Base-by-base conservation (phyloP, 2,329 filamentous ascomycete species). In the Simplicillium aogashimaense region DNA sequence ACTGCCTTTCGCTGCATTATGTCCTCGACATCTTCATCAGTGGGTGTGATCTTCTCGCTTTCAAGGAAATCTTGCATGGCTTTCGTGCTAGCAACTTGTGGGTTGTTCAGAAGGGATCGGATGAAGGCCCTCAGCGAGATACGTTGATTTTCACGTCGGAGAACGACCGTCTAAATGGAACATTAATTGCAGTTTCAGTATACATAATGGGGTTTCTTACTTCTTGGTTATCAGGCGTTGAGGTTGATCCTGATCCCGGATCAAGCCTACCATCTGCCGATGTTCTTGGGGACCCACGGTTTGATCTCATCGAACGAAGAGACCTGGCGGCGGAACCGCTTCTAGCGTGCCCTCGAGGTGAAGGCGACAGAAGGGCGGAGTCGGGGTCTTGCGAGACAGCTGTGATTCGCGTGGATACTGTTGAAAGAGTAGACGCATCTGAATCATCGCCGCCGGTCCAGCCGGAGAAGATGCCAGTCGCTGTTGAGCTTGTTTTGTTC, bases 71-170 rank as follows among this genome's bases (percentile, higher is more conserved):
- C 84, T 40, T 80, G 66, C 65, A 98, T 84, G 1, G 89, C 81
- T 54, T 81, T 84, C 1, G 88, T 94, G 43, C 80, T 76, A 29
- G 89, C 86, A 45, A 94, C 80, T 46, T 88, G 83, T 29, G 83
- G 78, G 51, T 95, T 94, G 36, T 90, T 78, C 18, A 98, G 64
- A 11, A 97, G 70, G 15, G 82, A 86, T 33, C 92, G 78, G n/a
- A 98, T 64, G 57, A 92, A 97, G 1, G 92, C 89, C 40, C 92
- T 77, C 4, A 98, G 69, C 2, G 90, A 97, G 14, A 97, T 84
- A 49, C 92, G 78, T 61, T 97, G 92, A 49, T 79, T 83, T 64
- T 98, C 92, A 32, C 92, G 77, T 65, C 84, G 89, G 13, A 97
- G 66, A 1, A 77, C 64, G 3, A 85, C 60, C 16, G 70, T 66